These are phyloP conservation scores for Fusarium miscanthi DNA, from an alignment of 2,329 filamentous ascomycete species.

Conservation along the genomic window DNA sequence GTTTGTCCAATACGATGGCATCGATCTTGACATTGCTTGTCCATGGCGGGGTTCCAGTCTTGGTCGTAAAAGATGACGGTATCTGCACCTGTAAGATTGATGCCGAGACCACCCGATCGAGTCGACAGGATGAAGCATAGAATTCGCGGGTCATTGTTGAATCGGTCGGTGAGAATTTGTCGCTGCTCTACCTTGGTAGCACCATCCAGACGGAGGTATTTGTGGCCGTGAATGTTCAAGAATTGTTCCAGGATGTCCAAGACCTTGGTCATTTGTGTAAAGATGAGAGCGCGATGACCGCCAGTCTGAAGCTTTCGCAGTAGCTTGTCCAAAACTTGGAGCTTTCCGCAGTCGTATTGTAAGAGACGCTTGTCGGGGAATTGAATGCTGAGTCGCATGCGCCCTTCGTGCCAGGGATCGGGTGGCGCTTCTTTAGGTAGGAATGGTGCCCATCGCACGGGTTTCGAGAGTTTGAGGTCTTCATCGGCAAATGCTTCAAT, in stretches of 20 bases:
- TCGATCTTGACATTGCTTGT: conserved; percentile 98
- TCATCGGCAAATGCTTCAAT: conserved; percentile 67
- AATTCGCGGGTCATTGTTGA: conserved; percentile 94
- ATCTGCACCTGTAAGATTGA: conserved; percentile 96
- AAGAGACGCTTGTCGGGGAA: conserved; percentile 97
- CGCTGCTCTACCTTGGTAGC: conserved; percentile 95
- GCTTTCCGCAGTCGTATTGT: conserved; percentile 97
- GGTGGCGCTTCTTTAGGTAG: conserved; percentile 65
- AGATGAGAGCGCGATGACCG: conserved; percentile 94
- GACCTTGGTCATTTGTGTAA: conserved; percentile 99
- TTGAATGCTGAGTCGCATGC: conserved; percentile 92
- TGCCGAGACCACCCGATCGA: conserved; percentile 91
- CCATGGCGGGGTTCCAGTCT: conserved; percentile 99
- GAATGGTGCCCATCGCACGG: conserved; percentile 66
- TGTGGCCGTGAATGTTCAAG: conserved; percentile 96
- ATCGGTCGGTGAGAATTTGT: conserved; percentile 93
- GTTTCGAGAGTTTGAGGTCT: conserved; percentile 68
- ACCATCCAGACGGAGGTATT: conserved; percentile 96
- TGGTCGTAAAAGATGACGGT: conserved; percentile 99
- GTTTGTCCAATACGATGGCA: conserved; percentile 98
- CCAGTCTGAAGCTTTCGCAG: conserved; percentile 88
- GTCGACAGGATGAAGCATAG: conserved; percentile 96
- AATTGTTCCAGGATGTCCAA: conserved; percentile 98
- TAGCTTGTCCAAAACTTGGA: conserved; percentile 88
- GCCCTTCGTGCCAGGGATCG: conserved; percentile 93